A percentile compares a stretch with the other conserved stretches of the same genome.
Evolutionary conservation across 345 rosid species (phyloP).

Genomic region (Lepidium didymum): DNA sequence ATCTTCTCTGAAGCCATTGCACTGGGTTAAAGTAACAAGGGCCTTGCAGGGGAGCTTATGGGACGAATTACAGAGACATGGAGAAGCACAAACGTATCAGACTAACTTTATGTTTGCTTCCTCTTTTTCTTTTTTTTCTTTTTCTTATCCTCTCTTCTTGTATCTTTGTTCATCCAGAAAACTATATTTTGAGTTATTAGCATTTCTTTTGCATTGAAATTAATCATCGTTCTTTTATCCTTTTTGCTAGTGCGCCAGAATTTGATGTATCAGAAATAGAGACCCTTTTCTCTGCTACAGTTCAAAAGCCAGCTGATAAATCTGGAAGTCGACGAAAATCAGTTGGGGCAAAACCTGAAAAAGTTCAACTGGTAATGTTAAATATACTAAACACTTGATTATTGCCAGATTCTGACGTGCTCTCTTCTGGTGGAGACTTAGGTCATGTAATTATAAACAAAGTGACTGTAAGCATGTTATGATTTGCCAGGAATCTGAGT

Average conservation of each 20-base stretch:
- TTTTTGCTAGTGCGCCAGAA: conserved; percentile 57
- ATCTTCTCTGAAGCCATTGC: conserved; percentile 91
- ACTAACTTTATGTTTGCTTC: conserved; percentile 22
- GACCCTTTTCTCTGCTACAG: conserved; percentile 81
- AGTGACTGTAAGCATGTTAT: conserved; percentile 9
- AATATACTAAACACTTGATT: not conserved
- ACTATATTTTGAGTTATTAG: not conserved
- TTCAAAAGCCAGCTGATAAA: conserved; percentile 68
- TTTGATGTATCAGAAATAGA: conserved; percentile 94
- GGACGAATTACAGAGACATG: conserved; percentile 93
- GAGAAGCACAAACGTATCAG: conserved; percentile 73
- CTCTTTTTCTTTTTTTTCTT: not conserved
- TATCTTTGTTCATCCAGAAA: conserved; percentile 1
- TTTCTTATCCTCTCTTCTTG: not conserved
- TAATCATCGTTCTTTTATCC: not conserved
- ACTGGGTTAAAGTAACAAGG: conserved; percentile 98
- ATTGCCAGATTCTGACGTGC: not conserved
- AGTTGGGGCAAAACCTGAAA: conserved; percentile 81
- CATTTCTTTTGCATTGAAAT: not conserved
- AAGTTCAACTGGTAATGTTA: conserved; percentile 67
- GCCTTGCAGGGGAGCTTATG: conserved; percentile 97
- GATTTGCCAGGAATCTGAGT: not conserved
- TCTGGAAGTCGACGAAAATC: conserved; percentile 57
- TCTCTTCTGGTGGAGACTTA: conserved; percentile 11
- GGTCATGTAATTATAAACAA: not conserved